Base-by-base conservation (phyloP, 805 yeast species). In the Schizosaccharomyces osmophilus region DNA sequence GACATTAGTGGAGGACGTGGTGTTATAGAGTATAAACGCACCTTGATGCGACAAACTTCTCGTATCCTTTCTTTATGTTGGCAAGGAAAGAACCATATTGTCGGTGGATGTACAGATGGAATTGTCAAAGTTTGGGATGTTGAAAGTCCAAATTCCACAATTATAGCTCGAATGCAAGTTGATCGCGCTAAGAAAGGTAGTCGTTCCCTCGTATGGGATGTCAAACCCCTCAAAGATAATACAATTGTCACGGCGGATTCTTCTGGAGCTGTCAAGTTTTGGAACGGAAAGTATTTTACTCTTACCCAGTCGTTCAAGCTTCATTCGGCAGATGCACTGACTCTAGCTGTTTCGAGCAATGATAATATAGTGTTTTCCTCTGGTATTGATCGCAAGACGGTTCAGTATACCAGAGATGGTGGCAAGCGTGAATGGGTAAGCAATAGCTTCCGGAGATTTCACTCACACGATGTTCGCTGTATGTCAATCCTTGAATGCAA, bases 71-170 rank as follows among this genome's bases (percentile, higher is more conserved):
- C 87, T 62, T 70, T 93, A 54, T 78, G 85, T 62, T 93, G 95
- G 94, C 78, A 78, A 63, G 78, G 77, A 22, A 77, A 83, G 65
- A 79, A 79, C 6, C 73, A 76, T 64, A 73, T 93, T 43, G 79
- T 87, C 48, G 97, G 96, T 60, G 98, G 98, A 13, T 93, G 97
- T 71, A 86, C 96, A 1, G 97, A 93, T 71, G 98, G 95, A 26
- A 79, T 86, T 68, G 78, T 93, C 45, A 80, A 96, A 69, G 81
- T 85, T 58, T 93, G 97, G 97, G 70, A 72, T 39, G 41, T 39
- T 41, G 61, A 62, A 17, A 59, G 39, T 22, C 62, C 62, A 5
- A 59, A 59, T 24, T 62, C 61, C 4, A 77, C 94, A 67, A 72
- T 90, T n/a, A 66, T 85, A 19, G 82, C 85, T 29, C 83, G 95